Base-by-base conservation (phyloP, 2,329 filamentous ascomycete genomes). In the Fusarium tuaranense region DNA sequence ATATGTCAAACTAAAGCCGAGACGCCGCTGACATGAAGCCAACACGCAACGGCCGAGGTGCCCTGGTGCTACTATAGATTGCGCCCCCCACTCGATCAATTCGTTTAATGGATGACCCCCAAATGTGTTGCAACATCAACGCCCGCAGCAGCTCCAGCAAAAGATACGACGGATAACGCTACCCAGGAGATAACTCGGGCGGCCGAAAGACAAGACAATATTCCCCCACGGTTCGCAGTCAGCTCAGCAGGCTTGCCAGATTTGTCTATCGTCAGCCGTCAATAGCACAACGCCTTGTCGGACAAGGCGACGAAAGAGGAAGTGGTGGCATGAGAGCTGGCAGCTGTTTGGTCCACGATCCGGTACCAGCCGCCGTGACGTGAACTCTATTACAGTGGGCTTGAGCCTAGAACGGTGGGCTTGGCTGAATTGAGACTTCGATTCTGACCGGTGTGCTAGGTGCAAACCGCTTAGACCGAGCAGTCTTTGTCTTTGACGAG, bases 191-290 rank as follows among this genome's bases (percentile, higher is more conserved):
- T 75, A 75, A 70, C 76, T 65, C 76, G 69, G 67, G 67, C 65
- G 69, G 66, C 69, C 68, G 69, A 76, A 70, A 20, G 16, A 34
- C 27, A 63, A 74, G 65, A 63, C 59, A 59, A 53, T 53, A 62
- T 48, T 58, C 75, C 76, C 75, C 76, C 76, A 76, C 75, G 67
- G 68, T 68, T 55, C 39, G 38, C 66, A 36, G 69, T 75, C 73
- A 76, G 70, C 68, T 74, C 67, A 63, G 60, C 63, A 48, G 67
- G 70, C 65, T 70, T 73, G 51, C 53, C 27, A 71, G 39, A 65
- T 62, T 51, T 51, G 63, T 58, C 67, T 67, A 68, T 64, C 69
- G 59, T 58, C 65, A 63, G 70, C 64, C 59, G 34, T 64, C 48
- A 55, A 63, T 63, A 72, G 67, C 10, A 36, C 61, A 55, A 53